These are phyloP conservation scores for Irpex sp. DNA, from an alignment of 1,284 basidiomycete species.

Conservation along the genomic window DNA sequence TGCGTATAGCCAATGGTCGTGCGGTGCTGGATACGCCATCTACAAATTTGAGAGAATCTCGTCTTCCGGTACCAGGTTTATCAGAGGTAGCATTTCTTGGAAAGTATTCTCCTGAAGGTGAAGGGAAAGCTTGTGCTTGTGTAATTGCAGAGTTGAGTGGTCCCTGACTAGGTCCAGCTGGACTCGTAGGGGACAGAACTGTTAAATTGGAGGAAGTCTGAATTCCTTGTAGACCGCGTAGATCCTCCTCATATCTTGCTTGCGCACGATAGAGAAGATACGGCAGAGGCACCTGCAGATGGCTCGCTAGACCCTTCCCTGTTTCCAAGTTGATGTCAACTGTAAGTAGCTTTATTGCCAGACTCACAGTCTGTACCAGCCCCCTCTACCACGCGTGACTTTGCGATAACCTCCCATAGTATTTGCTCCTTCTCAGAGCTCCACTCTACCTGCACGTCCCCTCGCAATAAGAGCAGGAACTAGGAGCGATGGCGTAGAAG, in stretches of 20 bases:
- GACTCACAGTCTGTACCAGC: constrained; percentile 71
- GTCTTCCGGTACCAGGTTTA: constrained; percentile 13
- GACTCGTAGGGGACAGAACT: constrained; percentile 16
- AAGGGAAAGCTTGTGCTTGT: constrained; percentile 19
- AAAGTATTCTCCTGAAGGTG: constrained; percentile 17
- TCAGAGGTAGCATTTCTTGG: constrained; percentile 12
- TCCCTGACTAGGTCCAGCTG: constrained; percentile 30
- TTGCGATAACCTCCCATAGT: constrained; percentile 79
- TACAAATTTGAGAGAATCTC: constrained; percentile 11
- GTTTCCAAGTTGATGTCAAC: background rate
- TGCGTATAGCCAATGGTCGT: constrained; percentile 56
- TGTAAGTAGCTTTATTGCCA: background rate
- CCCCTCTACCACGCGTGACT: constrained; percentile 63
- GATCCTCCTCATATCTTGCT: constrained; percentile 75
- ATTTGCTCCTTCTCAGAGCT: constrained; percentile 75
- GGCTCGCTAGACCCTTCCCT: constrained; percentile 81
- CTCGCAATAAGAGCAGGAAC: background rate
- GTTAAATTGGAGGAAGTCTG: constrained; percentile 49
- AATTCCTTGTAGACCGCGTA: constrained; percentile 70
- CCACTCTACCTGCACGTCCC: constrained; percentile 67
- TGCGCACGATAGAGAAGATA: constrained; percentile 79
- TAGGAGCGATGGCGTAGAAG: constrained; percentile 3
- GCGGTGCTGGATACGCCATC: constrained; percentile 14
- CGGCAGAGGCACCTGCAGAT: constrained; percentile 73
- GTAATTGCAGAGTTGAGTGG: constrained; percentile 13